Conservation (phyloP, 345 rosid genomes). For the Rhizophora mangle region DNA sequence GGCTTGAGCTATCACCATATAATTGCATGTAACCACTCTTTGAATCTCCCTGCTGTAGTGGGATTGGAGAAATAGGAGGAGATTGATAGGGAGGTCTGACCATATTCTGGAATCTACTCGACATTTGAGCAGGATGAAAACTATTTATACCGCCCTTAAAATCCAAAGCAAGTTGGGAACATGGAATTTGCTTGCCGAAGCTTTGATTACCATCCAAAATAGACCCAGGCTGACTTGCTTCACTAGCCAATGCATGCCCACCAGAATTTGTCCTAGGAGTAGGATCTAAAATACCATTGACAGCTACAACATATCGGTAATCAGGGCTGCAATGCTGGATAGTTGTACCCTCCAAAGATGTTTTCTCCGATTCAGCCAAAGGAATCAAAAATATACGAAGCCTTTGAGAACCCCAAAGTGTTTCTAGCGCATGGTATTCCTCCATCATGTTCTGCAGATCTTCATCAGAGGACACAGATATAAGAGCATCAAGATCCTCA, state of each 20-base stretch:
- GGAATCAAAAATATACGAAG: slow-evolving; percentile 63
- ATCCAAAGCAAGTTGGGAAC: slow-evolving; percentile 35
- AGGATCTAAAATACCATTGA: slow-evolving; percentile 42
- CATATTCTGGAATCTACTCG: slow-evolving; percentile 29
- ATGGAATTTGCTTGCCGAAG: slow-evolving; percentile 24
- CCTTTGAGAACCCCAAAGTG: slow-evolving; percentile 49
- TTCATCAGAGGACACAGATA: slow-evolving; percentile 62
- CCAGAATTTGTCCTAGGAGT: slow-evolving; percentile 29
- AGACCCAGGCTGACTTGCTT: slow-evolving; percentile 35
- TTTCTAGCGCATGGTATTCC: slow-evolving; percentile 55
- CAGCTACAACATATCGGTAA: slow-evolving; percentile 43
- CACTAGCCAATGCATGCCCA: slow-evolving; percentile 33
- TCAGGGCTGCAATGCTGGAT: slow-evolving; percentile 40
- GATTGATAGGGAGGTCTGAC: slow-evolving; percentile 34
- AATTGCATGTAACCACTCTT: slow-evolving; percentile 26
- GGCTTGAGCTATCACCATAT: slow-evolving; percentile 39
- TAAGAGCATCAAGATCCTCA: slow-evolving; percentile 63
- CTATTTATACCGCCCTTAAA: slow-evolving; percentile 26
- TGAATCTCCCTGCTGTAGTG: slow-evolving; percentile 40
- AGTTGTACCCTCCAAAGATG: slow-evolving; percentile 36
- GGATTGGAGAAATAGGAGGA: slow-evolving; percentile 46
- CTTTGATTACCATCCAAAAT: slow-evolving; percentile 27
- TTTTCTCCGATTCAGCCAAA: slow-evolving; percentile 39
- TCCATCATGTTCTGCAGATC: slow-evolving; percentile 70
- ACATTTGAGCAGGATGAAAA: slow-evolving; percentile 15